Percentiles rank a stretch among this genome's conserved stretches.
Conservation (phyloP, 2,329 filamentous ascomycete species). For the Ophiosphaerella narmari region DNA sequence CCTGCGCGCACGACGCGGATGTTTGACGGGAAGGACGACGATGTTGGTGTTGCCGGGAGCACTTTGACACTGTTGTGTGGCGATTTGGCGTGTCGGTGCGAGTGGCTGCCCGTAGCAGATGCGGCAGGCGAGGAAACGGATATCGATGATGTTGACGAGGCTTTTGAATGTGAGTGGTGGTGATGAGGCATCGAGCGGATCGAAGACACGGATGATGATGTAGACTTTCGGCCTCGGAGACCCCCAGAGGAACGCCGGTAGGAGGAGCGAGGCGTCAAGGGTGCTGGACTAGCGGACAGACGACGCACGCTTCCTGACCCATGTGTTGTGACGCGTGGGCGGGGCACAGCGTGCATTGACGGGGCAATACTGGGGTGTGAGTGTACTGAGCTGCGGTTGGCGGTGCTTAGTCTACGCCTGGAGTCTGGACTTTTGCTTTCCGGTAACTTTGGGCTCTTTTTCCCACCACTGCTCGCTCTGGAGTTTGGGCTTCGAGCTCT, state of each 20-base stretch:
- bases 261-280: conserved; percentile 84
- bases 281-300: conserved; percentile 83
- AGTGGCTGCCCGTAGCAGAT: conserved; percentile 57
- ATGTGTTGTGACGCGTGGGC: conserved; percentile 52
- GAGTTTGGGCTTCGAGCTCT: conserved; percentile 42
- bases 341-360: conserved; percentile 41
- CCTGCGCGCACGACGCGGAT: conserved; percentile 73
- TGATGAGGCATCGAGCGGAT: conserved; percentile 79
- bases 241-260: conserved; percentile 83
- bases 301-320: conserved; percentile 52
- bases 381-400: conserved; percentile 41
- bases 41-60: conserved; percentile 84
- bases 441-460: conserved; percentile 39
- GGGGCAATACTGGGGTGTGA: conserved; percentile 46
- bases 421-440: conserved; percentile 33
- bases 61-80: conserved; percentile 91
- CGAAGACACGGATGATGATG: conserved; percentile 91
- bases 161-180: conserved; percentile 88
- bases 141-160: conserved; percentile 84
- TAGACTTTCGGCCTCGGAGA: conserved; percentile 89
- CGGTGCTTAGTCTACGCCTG: conserved; percentile 43
- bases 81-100: conserved; percentile 69
- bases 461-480: conserved; percentile 35
- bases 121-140: conserved; percentile 60
- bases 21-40: conserved; percentile 75